A percentile compares a stretch with the other conserved stretches of the same genome.
Evolutionary conservation across 1,284 basidiomycete species (phyloP).

Genomic region (Papiliotrema laurentii): DNA sequence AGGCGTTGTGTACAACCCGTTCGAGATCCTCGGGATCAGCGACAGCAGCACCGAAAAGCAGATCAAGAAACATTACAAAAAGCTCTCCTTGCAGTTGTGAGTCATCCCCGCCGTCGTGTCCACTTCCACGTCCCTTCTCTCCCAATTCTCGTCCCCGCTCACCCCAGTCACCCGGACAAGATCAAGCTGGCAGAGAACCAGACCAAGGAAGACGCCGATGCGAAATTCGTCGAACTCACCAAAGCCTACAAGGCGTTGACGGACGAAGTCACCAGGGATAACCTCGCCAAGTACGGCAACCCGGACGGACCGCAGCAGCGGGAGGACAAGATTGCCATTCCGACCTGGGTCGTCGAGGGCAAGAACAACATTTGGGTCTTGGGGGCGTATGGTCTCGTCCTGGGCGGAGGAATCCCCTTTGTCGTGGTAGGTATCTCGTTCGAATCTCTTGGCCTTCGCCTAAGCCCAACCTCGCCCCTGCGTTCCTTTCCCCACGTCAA

Average conservation of each 20-base stretch:
- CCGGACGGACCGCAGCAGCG: conserved; percentile 95
- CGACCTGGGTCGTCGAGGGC: conserved; percentile 88
- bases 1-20: conserved; percentile 84
- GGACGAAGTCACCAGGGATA: conserved; percentile 87
- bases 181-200: conserved; percentile 76
- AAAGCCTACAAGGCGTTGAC: conserved; percentile 99
- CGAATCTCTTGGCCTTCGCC: no score
- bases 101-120: conserved; percentile 33
- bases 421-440: conserved; percentile 61
- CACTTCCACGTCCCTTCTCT: no score
- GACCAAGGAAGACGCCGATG: conserved; percentile 83
- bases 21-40: conserved; percentile 82
- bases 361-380: conserved; percentile 90
- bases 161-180: conserved; percentile 89
- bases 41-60: conserved; percentile 73
- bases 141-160: no score
- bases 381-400: conserved; percentile 76
- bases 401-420: conserved; percentile 80
- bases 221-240: conserved; percentile 86
- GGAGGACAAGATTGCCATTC: conserved; percentile 93
- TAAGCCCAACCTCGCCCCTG: no score
- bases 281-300: conserved; percentile 87
- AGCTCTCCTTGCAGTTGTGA: conserved; percentile 82
- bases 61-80: conserved; percentile 95
- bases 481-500: background rate